phyloP scores from a whole-genome alignment of 2,329 filamentous ascomycete genomes.

The Emydomyces testavorans region DNA sequence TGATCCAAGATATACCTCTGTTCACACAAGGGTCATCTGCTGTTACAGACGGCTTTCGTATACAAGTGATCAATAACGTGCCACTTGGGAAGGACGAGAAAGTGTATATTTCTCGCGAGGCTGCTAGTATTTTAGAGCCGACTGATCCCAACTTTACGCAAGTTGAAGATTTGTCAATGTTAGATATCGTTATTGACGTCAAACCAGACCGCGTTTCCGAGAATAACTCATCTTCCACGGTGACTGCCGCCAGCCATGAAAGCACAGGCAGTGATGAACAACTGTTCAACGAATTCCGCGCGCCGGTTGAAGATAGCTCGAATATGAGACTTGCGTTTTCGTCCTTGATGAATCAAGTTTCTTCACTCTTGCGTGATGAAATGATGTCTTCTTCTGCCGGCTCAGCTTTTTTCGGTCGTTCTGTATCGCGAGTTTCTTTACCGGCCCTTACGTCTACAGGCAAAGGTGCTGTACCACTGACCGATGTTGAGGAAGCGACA shows the following conservation, averaged over 20 bases:
- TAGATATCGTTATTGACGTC: conserved; percentile 62
- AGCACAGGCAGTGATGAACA: conserved; percentile 18
- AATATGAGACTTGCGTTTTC: conserved; percentile 34
- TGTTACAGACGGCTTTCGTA: conserved; percentile 35
- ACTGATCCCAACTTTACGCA: conserved; percentile 76
- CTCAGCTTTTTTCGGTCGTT: conserved; percentile 23
- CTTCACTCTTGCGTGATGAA: conserved; percentile 39
- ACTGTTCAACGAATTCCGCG: conserved; percentile 20
- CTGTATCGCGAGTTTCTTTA: conserved; percentile 32
- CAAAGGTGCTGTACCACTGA: conserved; percentile 53
- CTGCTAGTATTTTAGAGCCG: conserved; percentile 52
- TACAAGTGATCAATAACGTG: conserved; percentile 70
- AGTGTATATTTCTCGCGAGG: conserved; percentile 66
- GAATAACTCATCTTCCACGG: conserved; percentile 21
- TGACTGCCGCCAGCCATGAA: conserved; percentile 19
- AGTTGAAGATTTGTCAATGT: conserved; percentile 57
- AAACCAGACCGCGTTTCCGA: conserved; percentile 22
- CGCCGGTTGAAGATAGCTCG: conserved; percentile 24
- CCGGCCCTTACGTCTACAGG: conserved; percentile 42
- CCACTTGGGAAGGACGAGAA: conserved; percentile 78
- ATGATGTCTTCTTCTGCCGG: conserved; percentile 25
- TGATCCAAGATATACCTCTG: conserved; percentile 38
- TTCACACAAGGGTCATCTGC: conserved; percentile 16
- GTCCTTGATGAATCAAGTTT: conserved; percentile 41
- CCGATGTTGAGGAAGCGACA: conserved; percentile 50